Percentiles rank a stretch among this genome's conserved stretches.
These are phyloP conservation scores for Trametes gibbosa DNA, from an alignment of 768 basidiomycete species.

Conservation along the genomic window DNA sequence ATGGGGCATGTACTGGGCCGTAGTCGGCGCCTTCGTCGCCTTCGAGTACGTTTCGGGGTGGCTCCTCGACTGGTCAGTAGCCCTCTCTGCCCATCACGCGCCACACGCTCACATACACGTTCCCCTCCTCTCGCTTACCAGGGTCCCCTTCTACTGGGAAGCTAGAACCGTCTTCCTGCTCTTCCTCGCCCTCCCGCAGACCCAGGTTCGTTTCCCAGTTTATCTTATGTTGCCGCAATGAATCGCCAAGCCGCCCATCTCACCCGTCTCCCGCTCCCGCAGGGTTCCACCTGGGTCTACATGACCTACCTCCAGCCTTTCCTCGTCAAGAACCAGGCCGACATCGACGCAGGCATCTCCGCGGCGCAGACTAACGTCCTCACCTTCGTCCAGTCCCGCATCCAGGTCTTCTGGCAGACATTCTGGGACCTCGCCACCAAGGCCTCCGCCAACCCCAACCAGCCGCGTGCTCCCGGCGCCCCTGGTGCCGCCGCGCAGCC, in stretches of 20 bases:
- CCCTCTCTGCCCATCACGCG: not conserved
- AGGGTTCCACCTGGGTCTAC: slow-evolving; percentile 73
- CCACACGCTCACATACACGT: slow-evolving; percentile 7
- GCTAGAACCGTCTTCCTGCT: slow-evolving; percentile 64
- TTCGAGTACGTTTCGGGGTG: slow-evolving; percentile 63
- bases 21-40: slow-evolving; percentile 57
- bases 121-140: slow-evolving; percentile 22
- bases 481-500: not conserved
- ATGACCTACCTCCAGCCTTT: slow-evolving; percentile 59
- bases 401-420: slow-evolving; percentile 47
- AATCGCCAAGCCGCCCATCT: not conserved
- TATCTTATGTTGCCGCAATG: not conserved
- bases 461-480: slow-evolving; percentile 2
- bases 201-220: slow-evolving; percentile 42
- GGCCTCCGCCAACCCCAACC: slow-evolving; percentile 19
- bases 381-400: slow-evolving; percentile 52
- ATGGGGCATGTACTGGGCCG: slow-evolving; percentile 63
- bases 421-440: slow-evolving; percentile 45
- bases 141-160: slow-evolving; percentile 80
- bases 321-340: slow-evolving; percentile 53
- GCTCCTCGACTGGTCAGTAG: slow-evolving; percentile 60
- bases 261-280: not conserved
- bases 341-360: slow-evolving; percentile 57
- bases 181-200: slow-evolving; percentile 68
- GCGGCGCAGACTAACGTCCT: slow-evolving; percentile 53